Conservation (phyloP, 805 yeast species). For the Saturnispora sekii region DNA sequence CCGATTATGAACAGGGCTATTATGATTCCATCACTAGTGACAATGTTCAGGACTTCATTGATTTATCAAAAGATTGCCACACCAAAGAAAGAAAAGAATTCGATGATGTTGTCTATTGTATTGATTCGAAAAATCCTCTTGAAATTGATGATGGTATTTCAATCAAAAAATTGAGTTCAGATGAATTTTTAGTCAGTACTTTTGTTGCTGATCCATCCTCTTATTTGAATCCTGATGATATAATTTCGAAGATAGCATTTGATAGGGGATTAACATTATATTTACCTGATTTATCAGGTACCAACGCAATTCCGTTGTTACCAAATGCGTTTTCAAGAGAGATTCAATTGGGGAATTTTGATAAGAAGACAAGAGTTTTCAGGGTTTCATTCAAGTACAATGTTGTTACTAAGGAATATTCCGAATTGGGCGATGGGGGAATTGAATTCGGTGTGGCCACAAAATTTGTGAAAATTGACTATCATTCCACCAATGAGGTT, state of each 20-base stretch:
- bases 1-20: slow-evolving; percentile 35
- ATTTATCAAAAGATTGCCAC: slow-evolving; percentile 13
- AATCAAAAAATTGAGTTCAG: slow-evolving; percentile 26
- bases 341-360: slow-evolving; percentile 38
- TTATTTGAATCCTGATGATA: slow-evolving; percentile 32
- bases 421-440: slow-evolving; percentile 17
- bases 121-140: slow-evolving; percentile 70
- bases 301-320: slow-evolving; percentile 47
- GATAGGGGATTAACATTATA: slow-evolving; percentile 59
- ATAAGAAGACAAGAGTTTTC: slow-evolving; percentile 34
- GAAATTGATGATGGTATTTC: slow-evolving; percentile 95
- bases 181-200: slow-evolving; percentile 40
- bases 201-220: slow-evolving; percentile 89
- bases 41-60: slow-evolving; percentile 14
- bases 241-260: slow-evolving; percentile 46
- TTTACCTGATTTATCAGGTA: slow-evolving; percentile 42
- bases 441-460: slow-evolving; percentile 34
- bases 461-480: slow-evolving; percentile 48
- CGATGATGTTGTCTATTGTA: slow-evolving; percentile 56
- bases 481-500: slow-evolving; percentile 50
- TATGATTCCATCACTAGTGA: slow-evolving; percentile 24
- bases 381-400: slow-evolving; percentile 31
- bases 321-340: slow-evolving; percentile 45
- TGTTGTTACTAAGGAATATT: slow-evolving; percentile 13
- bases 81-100: background rate